Evolutionary conservation across 257 asterid genomes (phyloP), one percentile per base, ranked within the genome.

Genomic region (Prunella vulgaris): DNA sequence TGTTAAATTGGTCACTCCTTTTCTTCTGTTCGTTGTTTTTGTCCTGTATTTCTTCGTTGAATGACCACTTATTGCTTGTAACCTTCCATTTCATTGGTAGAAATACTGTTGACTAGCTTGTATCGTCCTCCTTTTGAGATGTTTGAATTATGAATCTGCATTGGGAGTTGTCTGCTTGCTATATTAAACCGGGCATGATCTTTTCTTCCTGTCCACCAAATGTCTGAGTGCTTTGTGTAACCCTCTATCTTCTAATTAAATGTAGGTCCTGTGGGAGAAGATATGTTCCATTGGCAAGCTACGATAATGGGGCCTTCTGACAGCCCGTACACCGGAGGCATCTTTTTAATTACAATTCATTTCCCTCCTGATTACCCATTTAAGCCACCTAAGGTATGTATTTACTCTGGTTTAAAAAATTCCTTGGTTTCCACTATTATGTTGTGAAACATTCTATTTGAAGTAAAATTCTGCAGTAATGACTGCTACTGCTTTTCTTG

Each of bases 261-360:
- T 74, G 76, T 51, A 80, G 84, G 84, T 15, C 84, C 81, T 22
- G 79, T 80, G n/a, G 81, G 76, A 17, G 79, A 80, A 69, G 84
- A 79, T 51, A 79, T 79, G 84, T 76, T 79, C 32, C 79, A 78
- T 66, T 78, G 83, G 79, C 79, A 78, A 60, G 83, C 83, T 5
- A 74, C 83, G 0, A 79, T 79, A 17, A 79, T 79, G 84, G 81
- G 84, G 61, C 84, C 84, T 48, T 3, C 73, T 24, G 84, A 79
- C 33, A 79, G 84, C 71, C 84, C 84, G 1, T 79, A 75, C 18
- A 57, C 84, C 0, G 81, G 84, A n/a, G 84, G 84, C 21, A 80
- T 79, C 42, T 75, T 79, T 72, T 76, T 79, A 25, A 77, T 79
- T 38, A 71, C 84, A 0, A 79, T 79, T 49, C 84, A 79, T 72